Evolutionary conservation across 2,329 filamentous ascomycete genomes (phyloP), one percentile per base, ranked within the genome.

Genomic region (Verruconis gallopava): DNA sequence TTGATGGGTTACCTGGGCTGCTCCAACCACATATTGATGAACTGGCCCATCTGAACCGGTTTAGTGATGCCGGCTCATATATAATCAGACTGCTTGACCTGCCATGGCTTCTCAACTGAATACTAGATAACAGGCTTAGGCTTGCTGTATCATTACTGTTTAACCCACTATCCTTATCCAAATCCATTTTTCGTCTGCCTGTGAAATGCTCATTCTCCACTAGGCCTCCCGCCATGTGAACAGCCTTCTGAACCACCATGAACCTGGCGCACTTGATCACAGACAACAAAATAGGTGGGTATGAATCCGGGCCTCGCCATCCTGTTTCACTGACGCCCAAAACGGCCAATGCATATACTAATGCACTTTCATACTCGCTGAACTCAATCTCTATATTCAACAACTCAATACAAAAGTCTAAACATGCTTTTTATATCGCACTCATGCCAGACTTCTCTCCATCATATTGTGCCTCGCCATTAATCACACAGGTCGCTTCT

Each of bases 231-330:
- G 12, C 36, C 3, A 42, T 43, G 3, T 43, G 28, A 3, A 18
- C 35, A 49, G 39, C 48, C 34, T 51, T 40, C 45, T 52, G 36
- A n/a, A 53, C 39, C 2, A 52, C 46, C 36, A 51, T 50, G 34
- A 51, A 52, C 21, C 43, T 39, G 9, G 47, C 44, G 2, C 46
- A 32, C 44, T 51, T 52, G 22, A 52, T 50, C 4, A 52, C 22
- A 19, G 47, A 41, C 20, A 47, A 52, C 22, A 52, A 48, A 21
- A 49, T 44, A 14, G 45, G 41, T 33, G 37, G 46, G 39, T 49
- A 51, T 45, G 37, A 35, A 35, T 49, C 44, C n/a, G 45, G 42
- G 14, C 46, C 50, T 32, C 46, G 47, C 44, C 38, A 50, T 2
- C 43, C 46, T 6, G 36, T 40, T 20, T 48, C 43, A n/a, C 48